Conservation (phyloP, 2,329 filamentous ascomycete genomes). For the Zasmidium citrigriseum region DNA sequence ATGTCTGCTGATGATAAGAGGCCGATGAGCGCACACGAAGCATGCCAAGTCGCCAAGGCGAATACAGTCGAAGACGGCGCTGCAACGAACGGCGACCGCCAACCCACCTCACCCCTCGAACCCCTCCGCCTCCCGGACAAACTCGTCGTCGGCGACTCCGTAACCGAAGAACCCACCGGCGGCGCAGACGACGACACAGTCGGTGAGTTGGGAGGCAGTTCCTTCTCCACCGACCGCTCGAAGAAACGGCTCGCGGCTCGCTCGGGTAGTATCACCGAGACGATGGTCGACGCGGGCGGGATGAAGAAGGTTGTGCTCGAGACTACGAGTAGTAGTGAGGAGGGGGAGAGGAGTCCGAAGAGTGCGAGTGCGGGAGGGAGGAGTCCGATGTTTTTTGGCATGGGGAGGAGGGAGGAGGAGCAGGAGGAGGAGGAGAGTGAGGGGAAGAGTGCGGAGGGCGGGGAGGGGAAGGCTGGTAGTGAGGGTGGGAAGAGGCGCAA, state of each 20-base stretch:
- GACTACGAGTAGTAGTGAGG: slow-evolving; percentile 56
- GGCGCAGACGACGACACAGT: slow-evolving; percentile 18
- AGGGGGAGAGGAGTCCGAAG: slow-evolving; percentile 7
- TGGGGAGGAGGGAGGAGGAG: slow-evolving; percentile 14
- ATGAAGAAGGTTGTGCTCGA: slow-evolving; percentile 76
- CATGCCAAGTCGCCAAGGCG: slow-evolving; percentile 23
- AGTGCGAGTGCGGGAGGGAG: not conserved
- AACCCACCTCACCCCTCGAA: not conserved
- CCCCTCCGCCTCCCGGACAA: not conserved
- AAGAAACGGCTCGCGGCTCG: slow-evolving; percentile 48
- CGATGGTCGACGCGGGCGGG: slow-evolving; percentile 71
- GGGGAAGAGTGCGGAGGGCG: slow-evolving; percentile 15
- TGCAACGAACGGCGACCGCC: not conserved
- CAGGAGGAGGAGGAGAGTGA: slow-evolving; percentile 16
- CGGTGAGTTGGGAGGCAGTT: slow-evolving; percentile 14
- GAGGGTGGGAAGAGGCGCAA: slow-evolving; percentile 24
- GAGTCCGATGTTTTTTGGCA: not conserved
- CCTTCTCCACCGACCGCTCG: slow-evolving; percentile 20
- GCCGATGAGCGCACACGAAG: slow-evolving; percentile 25
- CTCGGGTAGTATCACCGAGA: slow-evolving; percentile 78
- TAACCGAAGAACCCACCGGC: slow-evolving; percentile 1
- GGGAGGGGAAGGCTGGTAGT: slow-evolving; percentile 11
- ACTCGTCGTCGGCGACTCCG: slow-evolving; percentile 32
- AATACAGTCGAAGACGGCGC: not conserved
- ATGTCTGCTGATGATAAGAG: slow-evolving; percentile 18